phyloP scores from a whole-genome alignment of 331 rosid species.

The Cydonia oblonga region DNA sequence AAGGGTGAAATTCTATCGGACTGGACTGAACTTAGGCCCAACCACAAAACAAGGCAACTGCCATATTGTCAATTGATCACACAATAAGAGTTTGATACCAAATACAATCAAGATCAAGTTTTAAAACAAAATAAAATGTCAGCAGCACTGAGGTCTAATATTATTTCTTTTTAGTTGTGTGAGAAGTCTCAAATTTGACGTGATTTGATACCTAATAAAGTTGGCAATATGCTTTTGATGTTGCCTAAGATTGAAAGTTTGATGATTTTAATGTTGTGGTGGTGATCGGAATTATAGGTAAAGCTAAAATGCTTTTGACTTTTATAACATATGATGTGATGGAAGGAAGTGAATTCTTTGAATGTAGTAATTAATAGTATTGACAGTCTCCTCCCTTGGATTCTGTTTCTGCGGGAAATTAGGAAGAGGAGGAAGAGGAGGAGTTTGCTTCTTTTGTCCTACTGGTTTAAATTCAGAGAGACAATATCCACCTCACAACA shows the following conservation, averaged over 20 bases:
- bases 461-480: neutral
- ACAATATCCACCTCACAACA: slow-evolving; percentile 51
- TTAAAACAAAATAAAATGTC: too few species aligned
- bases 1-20: too few species aligned
- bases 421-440: neutral
- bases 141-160: too few species aligned
- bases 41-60: too few species aligned
- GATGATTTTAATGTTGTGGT: slow-evolving; percentile 31
- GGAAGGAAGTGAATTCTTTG: slow-evolving; percentile 17
- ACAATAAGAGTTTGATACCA: too few species aligned
- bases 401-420: slow-evolving; percentile 18
- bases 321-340: neutral
- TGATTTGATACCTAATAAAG: neutral
- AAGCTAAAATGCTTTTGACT: slow-evolving; percentile 1
- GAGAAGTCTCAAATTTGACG: too few species aligned
- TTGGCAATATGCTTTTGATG: neutral
- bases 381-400: slow-evolving; percentile 37
- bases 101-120: too few species aligned
- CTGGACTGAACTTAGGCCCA: too few species aligned
- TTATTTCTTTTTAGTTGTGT: too few species aligned
- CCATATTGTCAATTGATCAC: too few species aligned
- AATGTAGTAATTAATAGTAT: slow-evolving; percentile 18
- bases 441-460: neutral
- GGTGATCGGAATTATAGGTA: slow-evolving; percentile 27
- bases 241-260: neutral